phyloP scores from a whole-genome alignment of 352 stramenopile species.

The Phytophthora megakarya region DNA sequence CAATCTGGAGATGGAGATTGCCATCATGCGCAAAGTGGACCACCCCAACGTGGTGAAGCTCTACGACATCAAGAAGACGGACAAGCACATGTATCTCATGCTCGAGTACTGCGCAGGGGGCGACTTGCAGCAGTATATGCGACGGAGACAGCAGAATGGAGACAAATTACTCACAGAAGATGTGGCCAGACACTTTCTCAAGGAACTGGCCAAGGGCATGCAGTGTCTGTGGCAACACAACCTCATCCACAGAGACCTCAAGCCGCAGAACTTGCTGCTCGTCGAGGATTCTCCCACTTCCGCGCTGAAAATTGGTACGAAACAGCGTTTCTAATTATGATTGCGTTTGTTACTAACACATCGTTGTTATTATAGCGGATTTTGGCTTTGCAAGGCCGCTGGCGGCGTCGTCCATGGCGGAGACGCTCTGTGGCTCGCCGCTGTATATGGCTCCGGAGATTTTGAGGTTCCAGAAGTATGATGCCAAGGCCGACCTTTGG shows the following conservation, averaged over 20 bases:
- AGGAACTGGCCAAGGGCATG: conserved; percentile 71
- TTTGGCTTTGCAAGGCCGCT: conserved; percentile 97
- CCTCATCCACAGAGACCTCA: conserved; percentile 91
- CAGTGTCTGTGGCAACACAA: conserved; percentile 76
- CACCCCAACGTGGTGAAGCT: conserved; percentile 97
- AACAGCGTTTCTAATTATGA: conserved; percentile 16
- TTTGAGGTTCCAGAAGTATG: conserved; percentile 94
- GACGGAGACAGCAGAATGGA: conserved; percentile 45
- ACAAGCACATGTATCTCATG: conserved; percentile 96
- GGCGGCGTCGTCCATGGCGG: conserved; percentile 89
- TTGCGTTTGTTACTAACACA: neutral
- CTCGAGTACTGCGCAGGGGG: conserved; percentile 96
- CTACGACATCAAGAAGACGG: conserved; percentile 95
- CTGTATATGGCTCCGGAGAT: conserved; percentile 99
- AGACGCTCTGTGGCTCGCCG: conserved; percentile 95
- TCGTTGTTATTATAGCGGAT: conserved; percentile 67
- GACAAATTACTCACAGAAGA: conserved; percentile 36
- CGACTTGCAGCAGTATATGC: conserved; percentile 95
- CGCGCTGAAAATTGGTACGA: conserved; percentile 63
- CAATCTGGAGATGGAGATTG: conserved; percentile 97
- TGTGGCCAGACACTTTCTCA: conserved; percentile 65
- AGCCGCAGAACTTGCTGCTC: conserved; percentile 97
- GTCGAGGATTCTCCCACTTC: conserved; percentile 59
- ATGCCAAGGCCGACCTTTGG: conserved; percentile 97
- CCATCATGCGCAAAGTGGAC: conserved; percentile 94